Evolutionary conservation across 2,329 filamentous ascomycete species (phyloP).

Genomic region (Phyllosticta citrichinensis): DNA sequence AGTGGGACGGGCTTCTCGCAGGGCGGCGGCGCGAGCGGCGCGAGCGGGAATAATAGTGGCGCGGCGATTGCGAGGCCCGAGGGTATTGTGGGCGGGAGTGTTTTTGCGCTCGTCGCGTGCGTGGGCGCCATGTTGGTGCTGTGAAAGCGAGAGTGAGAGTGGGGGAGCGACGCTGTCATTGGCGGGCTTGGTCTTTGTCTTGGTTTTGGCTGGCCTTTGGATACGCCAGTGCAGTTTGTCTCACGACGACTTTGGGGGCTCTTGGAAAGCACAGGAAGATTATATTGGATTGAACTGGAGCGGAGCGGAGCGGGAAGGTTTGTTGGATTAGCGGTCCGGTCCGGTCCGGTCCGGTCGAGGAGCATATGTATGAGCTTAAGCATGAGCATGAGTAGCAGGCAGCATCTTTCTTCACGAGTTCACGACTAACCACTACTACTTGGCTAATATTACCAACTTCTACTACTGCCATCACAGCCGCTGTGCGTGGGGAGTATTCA

Average conservation of each 20-base stretch:
- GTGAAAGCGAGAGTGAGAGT: conserved; percentile 9
- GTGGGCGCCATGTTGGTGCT: conserved; percentile 22
- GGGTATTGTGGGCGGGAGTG: conserved; percentile 21
- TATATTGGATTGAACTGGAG: too few relatives aligned
- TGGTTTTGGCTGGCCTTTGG: not conserved
- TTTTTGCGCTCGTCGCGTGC: conserved; percentile 24
- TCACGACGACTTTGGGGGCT: not conserved
- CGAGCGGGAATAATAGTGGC: conserved; percentile 17
- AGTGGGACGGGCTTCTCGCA: conserved; percentile 11
- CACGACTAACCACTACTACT: too few relatives aligned
- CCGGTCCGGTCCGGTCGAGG: too few relatives aligned
- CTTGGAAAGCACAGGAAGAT: too few relatives aligned
- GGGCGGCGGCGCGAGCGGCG: conserved; percentile 7
- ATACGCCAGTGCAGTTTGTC: not conserved
- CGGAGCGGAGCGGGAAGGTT: not conserved
- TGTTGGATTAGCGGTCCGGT: not conserved
- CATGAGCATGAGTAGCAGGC: too few relatives aligned
- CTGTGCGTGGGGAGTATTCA: too few relatives aligned
- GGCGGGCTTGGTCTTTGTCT: too few relatives aligned
- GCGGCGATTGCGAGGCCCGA: conserved; percentile 14
- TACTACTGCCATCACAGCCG: too few relatives aligned
- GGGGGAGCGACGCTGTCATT: too few relatives aligned
- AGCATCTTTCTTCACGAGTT: too few relatives aligned
- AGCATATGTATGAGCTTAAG: too few relatives aligned
- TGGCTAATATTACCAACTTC: too few relatives aligned